Evolutionary conservation across 2,329 filamentous ascomycete genomes (phyloP), one percentile per base, ranked within the genome.

Genomic region (Aspergillus pseudoterreus): DNA sequence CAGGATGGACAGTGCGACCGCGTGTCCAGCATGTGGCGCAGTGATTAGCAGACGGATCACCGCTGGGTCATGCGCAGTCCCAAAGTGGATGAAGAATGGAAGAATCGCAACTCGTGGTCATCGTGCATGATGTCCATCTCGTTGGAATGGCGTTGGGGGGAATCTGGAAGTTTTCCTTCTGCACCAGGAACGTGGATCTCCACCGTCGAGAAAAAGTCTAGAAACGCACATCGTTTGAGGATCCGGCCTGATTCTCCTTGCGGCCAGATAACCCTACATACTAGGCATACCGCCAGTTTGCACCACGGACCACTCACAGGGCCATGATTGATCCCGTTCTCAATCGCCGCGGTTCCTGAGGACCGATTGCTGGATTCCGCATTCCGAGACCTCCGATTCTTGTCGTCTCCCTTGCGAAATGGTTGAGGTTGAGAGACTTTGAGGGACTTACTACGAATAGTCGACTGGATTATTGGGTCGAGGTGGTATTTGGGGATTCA

Each of bases 31-130:
- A 60, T 56, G 56, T 57, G 58, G 50, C 21, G 27, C 45, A 55
- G 49, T 57, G 55, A 58, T 60, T 60, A 56, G 56, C 44, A 52
- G 50, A 49, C 39, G 46, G 51, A 22, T 17, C 15, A 17, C 2
- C 11, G 15, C 17, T 17, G 50, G 41, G 47, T 56, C 48, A 55
- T 53, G 52, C 42, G 56, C 48, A 39, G 53, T 54, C 47, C 22
- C 22, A 4, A 22, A 22, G 55, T 30, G 43, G 30, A 27, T 43
- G 38, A 42, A 45, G n/a, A 22, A 22, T 22, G 22, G 22, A 11
- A 33, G 42, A 41, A 52, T 52, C 39, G 30, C 36, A 51, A 30
- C 27, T 30, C 27, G 27, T 30, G 51, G 32, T 15, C 35, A 43
- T 39, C 41, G 39, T 24, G 38, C 43, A 21, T 21, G 33, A 27